Evolutionary conservation across 768 basidiomycete species (phyloP).

Genomic region (Lyophyllum semitale): DNA sequence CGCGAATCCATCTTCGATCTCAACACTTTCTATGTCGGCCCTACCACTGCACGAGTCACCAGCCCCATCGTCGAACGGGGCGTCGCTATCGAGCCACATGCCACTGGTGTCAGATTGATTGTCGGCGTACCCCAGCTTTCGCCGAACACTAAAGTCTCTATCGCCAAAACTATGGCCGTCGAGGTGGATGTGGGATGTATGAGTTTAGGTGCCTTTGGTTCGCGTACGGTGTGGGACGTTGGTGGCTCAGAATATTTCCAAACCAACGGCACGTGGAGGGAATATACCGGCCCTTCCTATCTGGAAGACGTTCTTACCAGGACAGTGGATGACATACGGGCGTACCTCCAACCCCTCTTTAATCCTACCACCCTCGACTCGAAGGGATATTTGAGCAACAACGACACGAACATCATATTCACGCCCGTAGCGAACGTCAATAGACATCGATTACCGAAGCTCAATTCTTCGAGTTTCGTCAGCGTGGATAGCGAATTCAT

Average conservation of each 20-base stretch:
- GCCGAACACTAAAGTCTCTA: slow-evolving; percentile 8
- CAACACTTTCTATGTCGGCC: slow-evolving; percentile 15
- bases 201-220: slow-evolving; percentile 7
- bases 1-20: slow-evolving; percentile 9
- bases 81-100: slow-evolving; percentile 16
- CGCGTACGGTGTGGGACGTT: background rate
- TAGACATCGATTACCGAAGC: background rate
- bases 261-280: slow-evolving; percentile 13
- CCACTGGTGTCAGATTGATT: slow-evolving; percentile 14
- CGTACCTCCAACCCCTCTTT: slow-evolving; percentile 16
- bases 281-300: slow-evolving; percentile 20
- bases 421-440: slow-evolving; percentile 7
- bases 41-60: slow-evolving; percentile 3
- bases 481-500: slow-evolving; percentile 1
- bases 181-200: slow-evolving; percentile 23
- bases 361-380: slow-evolving; percentile 13
- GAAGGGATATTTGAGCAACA: slow-evolving; percentile 9
- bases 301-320: slow-evolving; percentile 15
- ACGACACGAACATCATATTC: background rate
- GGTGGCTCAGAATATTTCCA: background rate
- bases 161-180: slow-evolving; percentile 18
- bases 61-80: slow-evolving; percentile 13
- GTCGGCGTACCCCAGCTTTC: slow-evolving; percentile 19
- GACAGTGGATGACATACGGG: slow-evolving; percentile 21
- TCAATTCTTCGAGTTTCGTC: no score